phyloP scores from a whole-genome alignment of 768 basidiomycete species.

The Lanmaoa rubissima region DNA sequence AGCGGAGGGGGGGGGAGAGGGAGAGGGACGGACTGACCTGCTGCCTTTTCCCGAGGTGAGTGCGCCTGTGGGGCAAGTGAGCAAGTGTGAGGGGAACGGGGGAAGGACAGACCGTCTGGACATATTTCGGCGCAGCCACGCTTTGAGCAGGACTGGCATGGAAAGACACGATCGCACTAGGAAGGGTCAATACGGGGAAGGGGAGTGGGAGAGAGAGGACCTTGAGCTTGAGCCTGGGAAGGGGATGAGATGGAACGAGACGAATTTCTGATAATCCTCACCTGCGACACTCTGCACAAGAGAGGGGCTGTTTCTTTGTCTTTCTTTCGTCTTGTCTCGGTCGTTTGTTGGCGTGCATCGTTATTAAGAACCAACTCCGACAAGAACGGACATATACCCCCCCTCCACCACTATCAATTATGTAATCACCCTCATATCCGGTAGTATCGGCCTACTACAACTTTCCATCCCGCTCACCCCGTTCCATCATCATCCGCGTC shows the following conservation, averaged over 20 bases:
- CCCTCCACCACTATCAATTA: slow-evolving; percentile 24
- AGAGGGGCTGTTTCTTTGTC: slow-evolving; percentile 45
- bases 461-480: slow-evolving; percentile 33
- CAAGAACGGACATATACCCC: slow-evolving; percentile 19
- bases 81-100: background rate
- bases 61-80: slow-evolving; percentile 39
- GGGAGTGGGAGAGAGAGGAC: slow-evolving; percentile 27
- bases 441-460: slow-evolving; percentile 30
- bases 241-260: too few relatives aligned
- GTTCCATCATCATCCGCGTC: slow-evolving; percentile 71
- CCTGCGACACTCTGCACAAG: slow-evolving; percentile 54
- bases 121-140: slow-evolving; percentile 63
- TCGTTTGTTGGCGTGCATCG: slow-evolving; percentile 40
- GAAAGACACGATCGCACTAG: slow-evolving; percentile 64
- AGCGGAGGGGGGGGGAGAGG: slow-evolving; percentile 1
- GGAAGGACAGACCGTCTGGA: slow-evolving; percentile 45
- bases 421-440: slow-evolving; percentile 23
- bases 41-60: slow-evolving; percentile 63
- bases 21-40: slow-evolving; percentile 39
- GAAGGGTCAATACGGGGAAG: slow-evolving; percentile 5
- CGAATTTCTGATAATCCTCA: too few relatives aligned
- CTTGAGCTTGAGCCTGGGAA: slow-evolving; percentile 51
- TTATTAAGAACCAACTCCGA: slow-evolving; percentile 22
- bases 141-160: slow-evolving; percentile 66
- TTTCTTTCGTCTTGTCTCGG: slow-evolving; percentile 37